Base-by-base conservation (phyloP, 768 basidiomycete species). In the Podaxis sp. region DNA sequence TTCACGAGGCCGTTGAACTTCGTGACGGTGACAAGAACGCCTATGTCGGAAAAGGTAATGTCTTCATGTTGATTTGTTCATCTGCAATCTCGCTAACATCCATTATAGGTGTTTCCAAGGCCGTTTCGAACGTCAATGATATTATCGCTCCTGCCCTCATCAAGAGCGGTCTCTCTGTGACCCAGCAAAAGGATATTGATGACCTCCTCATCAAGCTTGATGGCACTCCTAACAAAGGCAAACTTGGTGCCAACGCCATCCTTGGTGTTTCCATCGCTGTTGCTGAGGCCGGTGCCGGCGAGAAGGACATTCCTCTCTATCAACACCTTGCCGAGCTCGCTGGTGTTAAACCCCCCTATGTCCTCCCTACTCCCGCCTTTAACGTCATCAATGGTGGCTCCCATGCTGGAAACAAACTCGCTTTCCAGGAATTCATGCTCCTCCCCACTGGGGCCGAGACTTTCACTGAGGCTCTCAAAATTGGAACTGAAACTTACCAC, bases 361-460 rank as follows among this genome's bases (percentile, higher is more conserved):
- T 94, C 65, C 89, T 99, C 71, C 97, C 97, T 65, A 80, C 79
- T 74, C 97, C 97, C 54, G 88, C 93, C 63, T 95, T 99, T 87
- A 99, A 99, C 77, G 97, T 99, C 71, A 99, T 99, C 84, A 99
- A 99, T 79, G 97, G 97, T 77, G 97, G 97, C 67, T 98, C 96
- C 66, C 97, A 99, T 75, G 97, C 97, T 64, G 97, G 97, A 54
- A 99, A 99, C 86, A 96, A 96, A 79, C 92, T 99, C 66, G 97
- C 97, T 40, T 99, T 99, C 93, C 97, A 99, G 79, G 97, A 99
- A 79, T 99, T 99, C 84, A 99, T 99, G 97, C 85, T 99, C 69
- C 85, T 98, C 66, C 96, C 97, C 66, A 96, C 95, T 65, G 96
- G 96, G 57, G 97, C 97, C 54, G 70, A 82, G 15, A 84, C 84